phyloP scores from a whole-genome alignment of 2,329 filamentous ascomycete genomes.

The Cercospora brassicicola region DNA sequence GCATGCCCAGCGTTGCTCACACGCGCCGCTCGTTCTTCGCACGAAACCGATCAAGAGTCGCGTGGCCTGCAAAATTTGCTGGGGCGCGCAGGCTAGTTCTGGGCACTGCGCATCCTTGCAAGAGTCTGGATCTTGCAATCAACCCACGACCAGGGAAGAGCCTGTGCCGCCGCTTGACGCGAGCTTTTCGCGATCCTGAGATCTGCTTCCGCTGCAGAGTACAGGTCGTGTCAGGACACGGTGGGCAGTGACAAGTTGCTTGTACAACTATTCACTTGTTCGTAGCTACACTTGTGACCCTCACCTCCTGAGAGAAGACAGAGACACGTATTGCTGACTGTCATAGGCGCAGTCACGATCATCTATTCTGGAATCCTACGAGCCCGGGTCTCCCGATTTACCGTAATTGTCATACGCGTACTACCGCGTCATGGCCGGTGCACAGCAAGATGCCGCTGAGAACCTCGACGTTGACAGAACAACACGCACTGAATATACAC shows the following conservation, averaged over 20 bases:
- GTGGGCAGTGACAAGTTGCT: no score
- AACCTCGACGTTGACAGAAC: constrained; percentile 7
- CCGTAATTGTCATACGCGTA: background rate
- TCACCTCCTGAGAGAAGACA: background rate
- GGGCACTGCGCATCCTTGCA: constrained; percentile 7
- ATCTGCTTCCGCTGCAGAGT: background rate
- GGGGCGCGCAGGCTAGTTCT: background rate
- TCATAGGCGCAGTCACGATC: background rate
- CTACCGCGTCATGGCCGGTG: background rate
- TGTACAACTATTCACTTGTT: no score
- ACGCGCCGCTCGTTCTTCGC: background rate
- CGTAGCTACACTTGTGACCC: no score
- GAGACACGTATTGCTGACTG: background rate
- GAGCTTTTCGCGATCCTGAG: background rate
- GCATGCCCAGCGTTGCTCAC: background rate
- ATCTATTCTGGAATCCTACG: background rate
- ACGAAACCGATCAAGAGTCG: background rate
- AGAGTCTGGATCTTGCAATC: constrained; percentile 10
- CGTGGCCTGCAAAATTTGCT: background rate
- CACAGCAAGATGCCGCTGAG: background rate
- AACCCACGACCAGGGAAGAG: background rate
- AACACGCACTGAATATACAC: background rate
- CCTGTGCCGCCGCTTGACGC: constrained; percentile 1
- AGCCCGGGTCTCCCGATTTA: background rate
- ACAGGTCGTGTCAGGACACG: background rate